Base-by-base conservation (phyloP, 768 basidiomycete genomes). In the Suillus sp. region DNA sequence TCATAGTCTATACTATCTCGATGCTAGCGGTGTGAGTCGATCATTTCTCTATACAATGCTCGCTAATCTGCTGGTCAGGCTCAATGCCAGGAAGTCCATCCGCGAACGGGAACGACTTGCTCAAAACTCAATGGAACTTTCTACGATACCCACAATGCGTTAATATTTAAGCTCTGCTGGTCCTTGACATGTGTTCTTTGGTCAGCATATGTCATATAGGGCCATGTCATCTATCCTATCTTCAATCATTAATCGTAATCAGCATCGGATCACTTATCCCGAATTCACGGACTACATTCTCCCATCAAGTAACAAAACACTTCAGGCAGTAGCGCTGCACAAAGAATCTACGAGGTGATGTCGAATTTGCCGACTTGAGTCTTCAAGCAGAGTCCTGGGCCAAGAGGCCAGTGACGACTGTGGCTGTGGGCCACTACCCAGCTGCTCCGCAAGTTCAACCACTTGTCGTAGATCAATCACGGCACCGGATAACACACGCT, bases 11-110 rank as follows among this genome's bases (percentile, higher is more conserved):
- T 14, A n/a, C 35, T 20, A 74, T 68, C 25, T 74, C 69, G 18
- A 69, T 70, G 66, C 38, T 74, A 4, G 47, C 69, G 5, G 69
- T 72, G 71, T 72, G 56, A 66, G 71, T 30, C 7, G 22, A 22
- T 1, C 5, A 30, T 2, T 53, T 10, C 30, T 53, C 10, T 14
- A 7, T 30, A n/a, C 16, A 25, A 45, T 18, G 16, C 4, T 25
- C 35, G 9, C 22, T 56, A 37, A 56, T 25, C 0, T 56, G 35
- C 4, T 48, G 27, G 10, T 34, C 51, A 61, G 63, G 32, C 51
- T 64, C 22, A 64, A 64, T 47, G 63, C 60, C 20, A 51, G 63
- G 32, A 64, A 64, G 54, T 10, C 42, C 5, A 64, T 69, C 22
- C 71, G 69, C 13, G 70, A 71, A 4, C 63, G 60, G 42, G 62